These are phyloP conservation scores for Epichloe coenophiala DNA, from an alignment of 2,329 filamentous ascomycete genomes.

Conservation along the genomic window DNA sequence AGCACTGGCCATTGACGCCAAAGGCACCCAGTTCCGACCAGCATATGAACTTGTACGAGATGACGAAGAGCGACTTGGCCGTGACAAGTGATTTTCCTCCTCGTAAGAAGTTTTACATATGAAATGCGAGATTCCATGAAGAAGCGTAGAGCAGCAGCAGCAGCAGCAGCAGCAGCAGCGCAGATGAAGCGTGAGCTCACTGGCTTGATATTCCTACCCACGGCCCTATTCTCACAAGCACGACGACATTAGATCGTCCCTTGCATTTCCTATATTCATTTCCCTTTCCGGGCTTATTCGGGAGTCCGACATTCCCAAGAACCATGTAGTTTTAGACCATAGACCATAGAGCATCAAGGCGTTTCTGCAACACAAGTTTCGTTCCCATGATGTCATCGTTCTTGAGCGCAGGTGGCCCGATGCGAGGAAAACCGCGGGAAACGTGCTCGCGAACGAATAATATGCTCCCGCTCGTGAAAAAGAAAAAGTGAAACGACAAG, in stretches of 20 bases:
- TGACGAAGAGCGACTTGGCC: conserved; percentile 63
- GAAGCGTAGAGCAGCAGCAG: too few species aligned
- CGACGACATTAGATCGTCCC: too few species aligned
- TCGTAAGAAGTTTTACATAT: neutral
- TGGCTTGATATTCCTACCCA: neutral
- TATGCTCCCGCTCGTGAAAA: too few species aligned
- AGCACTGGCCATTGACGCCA: conserved; percentile 35
- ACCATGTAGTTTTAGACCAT: neutral
- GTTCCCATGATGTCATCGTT: too few species aligned
- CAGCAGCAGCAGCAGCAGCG: too few species aligned
- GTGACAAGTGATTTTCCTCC: conserved; percentile 34
- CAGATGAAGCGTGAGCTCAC: neutral
- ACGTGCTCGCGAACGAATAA: too few species aligned
- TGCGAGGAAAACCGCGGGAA: too few species aligned
- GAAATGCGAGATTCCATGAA: neutral
- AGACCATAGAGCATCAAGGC: conserved; percentile 3
- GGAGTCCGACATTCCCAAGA: neutral
- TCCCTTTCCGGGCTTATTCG: neutral
- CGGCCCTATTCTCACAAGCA: too few species aligned
- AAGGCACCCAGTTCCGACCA: conserved; percentile 42
- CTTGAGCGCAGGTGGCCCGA: too few species aligned
- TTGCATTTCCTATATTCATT: neutral
- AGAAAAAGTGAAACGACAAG: too few species aligned
- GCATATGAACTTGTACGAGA: conserved; percentile 67
- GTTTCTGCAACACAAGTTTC: neutral